These are phyloP conservation scores for Moricandia arvensis DNA, from an alignment of 345 rosid species.

Conservation along the genomic window DNA sequence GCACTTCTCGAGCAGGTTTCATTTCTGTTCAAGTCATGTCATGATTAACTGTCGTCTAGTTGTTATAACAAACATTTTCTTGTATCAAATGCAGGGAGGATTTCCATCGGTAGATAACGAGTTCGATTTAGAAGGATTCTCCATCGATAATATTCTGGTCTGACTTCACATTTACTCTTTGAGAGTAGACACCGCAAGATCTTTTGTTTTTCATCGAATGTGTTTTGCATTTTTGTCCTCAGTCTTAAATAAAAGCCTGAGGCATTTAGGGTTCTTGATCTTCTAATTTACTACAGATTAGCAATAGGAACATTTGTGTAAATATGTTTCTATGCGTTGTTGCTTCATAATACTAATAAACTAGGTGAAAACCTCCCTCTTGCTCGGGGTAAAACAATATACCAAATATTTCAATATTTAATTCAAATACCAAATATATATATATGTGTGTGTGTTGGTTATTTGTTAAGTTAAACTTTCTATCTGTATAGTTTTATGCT, in stretches of 20 bases:
- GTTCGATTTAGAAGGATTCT: constrained; percentile 77
- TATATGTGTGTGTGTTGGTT: too few species aligned
- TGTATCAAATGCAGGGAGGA: constrained; percentile 54
- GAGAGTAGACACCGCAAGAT: constrained; percentile 20
- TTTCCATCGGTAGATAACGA: constrained; percentile 57
- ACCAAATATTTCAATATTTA: too few species aligned
- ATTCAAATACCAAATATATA: too few species aligned
- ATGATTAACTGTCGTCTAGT: neutral
- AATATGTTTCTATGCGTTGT: constrained; percentile 7
- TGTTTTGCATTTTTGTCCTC: constrained; percentile 4
- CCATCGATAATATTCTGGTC: constrained; percentile 67
- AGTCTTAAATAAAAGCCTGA: constrained; percentile 5
- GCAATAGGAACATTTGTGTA: constrained; percentile 27
- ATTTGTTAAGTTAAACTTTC: too few species aligned
- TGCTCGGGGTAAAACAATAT: too few species aligned
- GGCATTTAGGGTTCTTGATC: constrained; percentile 26
- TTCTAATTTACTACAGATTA: constrained; percentile 11
- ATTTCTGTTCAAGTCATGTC: neutral
- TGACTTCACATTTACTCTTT: constrained; percentile 11
- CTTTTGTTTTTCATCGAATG: constrained; percentile 14
- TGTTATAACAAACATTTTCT: neutral
- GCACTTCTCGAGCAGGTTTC: constrained; percentile 78
- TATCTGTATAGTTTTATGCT: too few species aligned
- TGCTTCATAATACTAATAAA: constrained; percentile 13
- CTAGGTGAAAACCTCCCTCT: too few species aligned